phyloP scores from a whole-genome alignment of 108 stramenopile species.

The Phaeodactylum tricornutum region DNA sequence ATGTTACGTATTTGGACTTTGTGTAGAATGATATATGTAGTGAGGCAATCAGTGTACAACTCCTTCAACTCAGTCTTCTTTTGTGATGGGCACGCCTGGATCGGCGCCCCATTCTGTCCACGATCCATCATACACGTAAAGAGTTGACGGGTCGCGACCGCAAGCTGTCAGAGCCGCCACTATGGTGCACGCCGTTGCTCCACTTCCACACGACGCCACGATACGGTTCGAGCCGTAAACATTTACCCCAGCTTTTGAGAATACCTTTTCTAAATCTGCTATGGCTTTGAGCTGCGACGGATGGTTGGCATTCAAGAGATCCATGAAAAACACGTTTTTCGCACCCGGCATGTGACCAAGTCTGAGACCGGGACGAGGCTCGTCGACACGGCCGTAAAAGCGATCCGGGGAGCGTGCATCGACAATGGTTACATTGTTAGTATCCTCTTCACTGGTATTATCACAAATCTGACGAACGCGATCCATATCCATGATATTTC shows the following conservation, averaged over 20 bases:
- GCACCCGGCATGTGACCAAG: slow-evolving; percentile 72
- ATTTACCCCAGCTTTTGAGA: slow-evolving; percentile 34
- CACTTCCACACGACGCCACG: slow-evolving; percentile 57
- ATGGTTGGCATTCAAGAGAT: slow-evolving; percentile 37
- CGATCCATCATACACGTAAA: slow-evolving; percentile 63
- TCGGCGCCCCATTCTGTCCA: slow-evolving; percentile 66
- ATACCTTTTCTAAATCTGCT: slow-evolving; percentile 30
- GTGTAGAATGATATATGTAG: too few species aligned
- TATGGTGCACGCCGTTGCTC: slow-evolving; percentile 61
- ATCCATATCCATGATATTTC: slow-evolving; percentile 30
- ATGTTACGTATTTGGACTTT: too few species aligned
- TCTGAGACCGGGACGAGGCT: slow-evolving; percentile 43
- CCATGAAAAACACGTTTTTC: slow-evolving; percentile 47
- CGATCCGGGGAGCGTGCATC: slow-evolving; percentile 58
- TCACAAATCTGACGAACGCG: slow-evolving; percentile 22
- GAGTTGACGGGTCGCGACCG: slow-evolving; percentile 39
- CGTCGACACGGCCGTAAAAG: slow-evolving; percentile 33
- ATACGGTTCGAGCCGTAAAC: slow-evolving; percentile 28
- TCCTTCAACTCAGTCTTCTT: too few species aligned
- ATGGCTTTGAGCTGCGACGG: slow-evolving; percentile 31
- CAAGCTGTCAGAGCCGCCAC: slow-evolving; percentile 50
- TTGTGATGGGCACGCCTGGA: slow-evolving; percentile 42
- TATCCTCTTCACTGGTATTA: slow-evolving; percentile 28
- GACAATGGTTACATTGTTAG: slow-evolving; percentile 28
- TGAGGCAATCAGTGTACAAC: too few species aligned